Evolutionary conservation across 2,329 filamentous ascomycete genomes (phyloP), one percentile per base, ranked within the genome.

Genomic region (Cercospora brassicicola): DNA sequence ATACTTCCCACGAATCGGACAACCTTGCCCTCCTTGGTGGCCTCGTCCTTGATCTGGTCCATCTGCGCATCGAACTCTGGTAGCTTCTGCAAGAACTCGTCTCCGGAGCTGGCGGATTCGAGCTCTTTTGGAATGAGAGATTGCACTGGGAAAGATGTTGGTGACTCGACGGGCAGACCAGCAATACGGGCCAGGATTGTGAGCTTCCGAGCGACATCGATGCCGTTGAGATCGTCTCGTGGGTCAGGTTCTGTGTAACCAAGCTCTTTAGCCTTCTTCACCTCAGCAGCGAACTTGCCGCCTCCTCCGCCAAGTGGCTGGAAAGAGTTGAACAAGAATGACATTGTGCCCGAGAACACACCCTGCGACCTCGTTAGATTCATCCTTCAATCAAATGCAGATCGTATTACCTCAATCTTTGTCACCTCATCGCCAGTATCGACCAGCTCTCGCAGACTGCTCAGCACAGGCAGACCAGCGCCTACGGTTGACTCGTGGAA

Each of bases 311-410:
- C 87, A 2, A 90, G 89, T 0, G 95, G 95, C 59, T 94, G 93
- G 80, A 98, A 99, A 23, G 89, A 94, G 85, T 98, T 98, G 88
- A 99, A 98, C 48, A 99, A 86, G 85, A 97, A 99, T 45, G 92
- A 96, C 89, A 99, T 94, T 65, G 95, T 99, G 71, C 95, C 95
- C 69, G 92, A 96, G 83, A 99, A 98, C 62, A 99, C 94, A 73
- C 95, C 95, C 62, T 64, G 23, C 2, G 28, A 51, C 13, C 11
- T 5, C 20, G 30, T 55, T 26, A 31, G 62, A 5, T 11, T 57
- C 30, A 11, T 4, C n/a, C n/a, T 28, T 57, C 55, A 23, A 57
- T 31, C 15, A 57, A 4, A 13, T n/a, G 18, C 30, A 39, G 23
- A n/a, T 3, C 15, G n/a, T 15, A 36, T 45, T 33, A 64, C 62